Evolutionary conservation across 202 grass and related monocot species (phyloP).

Genomic region (Cymbopogon flexuosus): DNA sequence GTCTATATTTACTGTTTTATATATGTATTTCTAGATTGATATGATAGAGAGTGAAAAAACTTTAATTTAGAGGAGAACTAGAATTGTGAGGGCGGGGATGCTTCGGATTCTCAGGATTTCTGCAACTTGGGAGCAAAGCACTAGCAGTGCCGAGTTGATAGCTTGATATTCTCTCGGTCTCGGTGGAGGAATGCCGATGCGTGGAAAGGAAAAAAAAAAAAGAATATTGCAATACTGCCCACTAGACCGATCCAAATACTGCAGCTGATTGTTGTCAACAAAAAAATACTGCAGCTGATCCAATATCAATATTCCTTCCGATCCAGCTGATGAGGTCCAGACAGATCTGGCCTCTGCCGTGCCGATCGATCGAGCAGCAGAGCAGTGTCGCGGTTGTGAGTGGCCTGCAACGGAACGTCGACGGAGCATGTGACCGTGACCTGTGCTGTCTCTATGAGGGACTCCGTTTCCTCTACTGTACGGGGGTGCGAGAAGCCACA

Average conservation of each 20-base stretch:
- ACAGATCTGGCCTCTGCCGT: background rate
- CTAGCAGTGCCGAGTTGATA: background rate
- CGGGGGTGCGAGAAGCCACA: no score
- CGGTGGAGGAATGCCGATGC: background rate
- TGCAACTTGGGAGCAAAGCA: background rate
- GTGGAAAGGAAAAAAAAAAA: background rate
- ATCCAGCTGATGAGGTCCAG: background rate
- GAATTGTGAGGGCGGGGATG: background rate
- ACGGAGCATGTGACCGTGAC: background rate
- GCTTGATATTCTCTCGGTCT: background rate
- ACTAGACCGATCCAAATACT: background rate
- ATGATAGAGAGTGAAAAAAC: no score
- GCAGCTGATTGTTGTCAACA: no score
- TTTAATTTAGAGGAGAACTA: no score
- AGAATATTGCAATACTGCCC: background rate
- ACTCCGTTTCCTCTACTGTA: background rate
- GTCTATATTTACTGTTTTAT: no score
- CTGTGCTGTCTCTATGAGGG: background rate
- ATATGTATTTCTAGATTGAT: no score
- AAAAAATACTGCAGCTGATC: background rate
- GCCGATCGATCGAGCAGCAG: background rate
- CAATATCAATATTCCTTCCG: background rate
- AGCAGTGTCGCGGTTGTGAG: background rate
- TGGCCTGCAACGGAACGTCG: background rate
- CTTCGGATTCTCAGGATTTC: background rate